Base-by-base conservation (phyloP, 2,329 filamentous ascomycete genomes). In the Diaporthe vaccinii region DNA sequence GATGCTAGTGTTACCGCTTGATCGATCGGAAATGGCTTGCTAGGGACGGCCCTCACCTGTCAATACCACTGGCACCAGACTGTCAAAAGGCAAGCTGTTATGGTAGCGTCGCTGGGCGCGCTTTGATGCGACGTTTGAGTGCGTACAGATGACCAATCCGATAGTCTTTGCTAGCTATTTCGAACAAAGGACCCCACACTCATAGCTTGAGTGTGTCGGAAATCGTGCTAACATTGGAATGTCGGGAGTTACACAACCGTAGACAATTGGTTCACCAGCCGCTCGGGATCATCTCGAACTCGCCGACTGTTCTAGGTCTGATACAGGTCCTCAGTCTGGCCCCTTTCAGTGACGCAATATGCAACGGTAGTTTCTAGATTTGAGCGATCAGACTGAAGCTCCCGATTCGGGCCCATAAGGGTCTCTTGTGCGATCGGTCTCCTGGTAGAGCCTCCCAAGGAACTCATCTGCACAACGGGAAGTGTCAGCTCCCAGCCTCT, bases 41-140 rank as follows among this genome's bases (percentile, higher is more conserved):
- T 44, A 62, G 39, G 39, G 58, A 62, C 58, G 58, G 58, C 58
- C n/a, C n/a, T 62, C 28, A 10, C 36, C n/a, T 44, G 58, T 36
- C 39, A 44, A 20, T 20, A 31, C 22, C 58, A 62, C 57, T 36
- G 57, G 22, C 20, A 34, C 20, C 31, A 12, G n/a, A 14, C 17
- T 57, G 53, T 34, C 53, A 57, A 28, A 10, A 57, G 53, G n/a
- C 8, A 44, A 41, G 58, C 39, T 28, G 58, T 20, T n/a, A 25
- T 17, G 7, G 36, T 62, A 62, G 58, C 58, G 58, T 62, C n/a
- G n/a, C 58, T 44, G n/a, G 36, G 36, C n/a, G 22, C 44, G 28
- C 58, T 62, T 62, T 62, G 36, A 62, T 17, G 36, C 15, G 22
- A n/a, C n/a, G 9, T 41, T 44, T 1, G 58, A 25, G 58, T 20